Evolutionary conservation across 495 filamentous ascomycete genomes (phyloP), one percentile per base, ranked within the genome.

Genomic region (Penicillium odoratum): DNA sequence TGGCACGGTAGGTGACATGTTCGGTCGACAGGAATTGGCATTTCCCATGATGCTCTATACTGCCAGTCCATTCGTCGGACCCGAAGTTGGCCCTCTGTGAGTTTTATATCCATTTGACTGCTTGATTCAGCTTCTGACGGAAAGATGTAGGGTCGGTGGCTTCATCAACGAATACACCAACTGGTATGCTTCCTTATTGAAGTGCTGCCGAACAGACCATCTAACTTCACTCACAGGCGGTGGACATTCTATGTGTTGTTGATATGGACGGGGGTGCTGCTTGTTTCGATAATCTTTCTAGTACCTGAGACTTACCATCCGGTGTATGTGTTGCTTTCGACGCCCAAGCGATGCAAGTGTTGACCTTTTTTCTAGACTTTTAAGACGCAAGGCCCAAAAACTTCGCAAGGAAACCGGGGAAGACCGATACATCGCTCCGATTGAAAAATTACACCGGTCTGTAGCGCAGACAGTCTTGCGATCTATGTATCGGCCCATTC

Each of bases 251-350:
- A 93, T 69, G 81, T 89, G 3, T 77, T 96, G 42, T 66, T 95
- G 7, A 96, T 97, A 15, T 96, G 92, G 92, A 81, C 89, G 3
- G 81, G 75, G 8, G 65, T 80, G 26, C 67, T 88, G 59, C 75
- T 93, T 8, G 69, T 75, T 6, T 73, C 81, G 56, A 84, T 98
- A 18, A 63, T 85, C 46, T 64, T 91, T 21, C 79, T 93, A 25
- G 91, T 96, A 3, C 93, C 94, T 2, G 93, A 97, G 74, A 98
- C 94, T 0, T 98, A 97, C 65, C 89, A 90, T 53, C 85, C 85
- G 26, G 84, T 87, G 77, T 78, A 70, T 53, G 75, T 68, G 49
- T 34, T 33, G 48, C 15, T 33, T 7, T 43, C 5, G 8, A 3
- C 6, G 11, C 10, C 7, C 30, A 28, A 47, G 9, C 7, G 26